Base-by-base conservation (phyloP, 1,284 basidiomycete species). In the Heterobasidion occidentale region DNA sequence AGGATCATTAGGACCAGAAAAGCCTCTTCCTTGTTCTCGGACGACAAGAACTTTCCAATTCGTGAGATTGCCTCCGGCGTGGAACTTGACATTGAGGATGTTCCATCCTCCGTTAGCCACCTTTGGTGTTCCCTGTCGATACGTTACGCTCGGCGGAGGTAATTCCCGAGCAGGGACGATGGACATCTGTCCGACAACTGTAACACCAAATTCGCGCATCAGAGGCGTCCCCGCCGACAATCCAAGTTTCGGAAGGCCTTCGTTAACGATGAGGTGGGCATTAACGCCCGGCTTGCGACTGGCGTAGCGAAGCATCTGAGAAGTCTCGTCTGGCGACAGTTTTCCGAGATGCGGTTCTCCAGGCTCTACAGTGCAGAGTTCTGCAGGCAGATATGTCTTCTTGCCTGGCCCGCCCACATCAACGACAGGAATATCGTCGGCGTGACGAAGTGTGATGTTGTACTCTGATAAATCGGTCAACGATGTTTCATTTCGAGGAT, bases 31-130 rank as follows among this genome's bases (percentile, higher is more conserved):
- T 17, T 67, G 66, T 9, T 87, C 85, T 17, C 72, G 68, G 17
- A 89, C 74, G 12, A 81, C 75, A 1, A 88, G 59, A 6, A 87
- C 77, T 68, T 79, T 82, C 83, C 83, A 87, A 50, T 71, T 73
- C 11, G 64, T 51, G 20, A 87, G 74, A 2, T 56, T 60, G 0
- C 73, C 81, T 0, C 79, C 78, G 2, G 65, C 63, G 35, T 84
- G 81, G 64, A 89, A 88, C 63, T 80, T 80, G 53, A 86, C 81
- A 20, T 84, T 74, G 33, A 84, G 64, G 53, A 89, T 81, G 60
- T 90, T 90, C 89, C 89, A 91, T 33, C 78, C 77, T 0, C 83
- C 88, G 45, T 84, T 78, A 33, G 62, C 70, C 12, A 80, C 73
- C 7, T 68, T 74, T 15, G 70, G 66, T 1, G 81, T 81, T 6